Evolutionary conservation across 2,329 filamentous ascomycete genomes (phyloP), one percentile per base, ranked within the genome.

Genomic region (Sporothrix brunneoviolacea): DNA sequence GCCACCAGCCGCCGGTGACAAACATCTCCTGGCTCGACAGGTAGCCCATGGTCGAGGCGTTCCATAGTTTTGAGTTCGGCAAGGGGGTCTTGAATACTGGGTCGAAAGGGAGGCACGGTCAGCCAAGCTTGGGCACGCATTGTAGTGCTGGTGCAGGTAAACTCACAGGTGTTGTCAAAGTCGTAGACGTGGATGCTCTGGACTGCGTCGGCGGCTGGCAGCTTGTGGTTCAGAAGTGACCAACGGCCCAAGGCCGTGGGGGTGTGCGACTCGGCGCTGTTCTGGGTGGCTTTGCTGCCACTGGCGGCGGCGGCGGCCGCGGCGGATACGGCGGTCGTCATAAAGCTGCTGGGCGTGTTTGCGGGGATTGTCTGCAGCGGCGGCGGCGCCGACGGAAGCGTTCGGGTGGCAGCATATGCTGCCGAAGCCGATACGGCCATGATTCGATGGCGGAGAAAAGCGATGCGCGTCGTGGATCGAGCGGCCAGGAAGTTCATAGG

Each of bases 1-100:
- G 93, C 93, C 93, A 98, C 93, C 93, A 98, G 55, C 91, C 90
- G 57, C 91, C 91, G 58, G 85, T 86, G 55, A 82, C 72, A 59
- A 97, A 88, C 47, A 79, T 75, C 57, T 94, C 86, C 57, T 86
- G 83, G 41, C 76, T 83, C 54, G 86, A 82, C 10, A 98, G 74
- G 54, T 83, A 77, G 42, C 89, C 88, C 44, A 95, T 81, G 0
- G 89, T 91, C 28, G 76, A 73, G 1, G 80, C 79, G 58, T 84
- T 86, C 93, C 93, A 98, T 62, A 98, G 67, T 58, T 89, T 84
- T 3, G 83, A 81, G 62, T 96, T 97, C 1, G 93, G 93, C 1
- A 95, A 72, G 6, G 93, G 93, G 13, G 88, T 95, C 60, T 84
- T 83, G 72, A 98, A 98, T 43, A 98, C 87, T 90, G 60, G 12